Evolutionary conservation across 2,329 filamentous ascomycete species (phyloP), one percentile per base, ranked within the genome.

Genomic region (Neofusicoccum sp.): DNA sequence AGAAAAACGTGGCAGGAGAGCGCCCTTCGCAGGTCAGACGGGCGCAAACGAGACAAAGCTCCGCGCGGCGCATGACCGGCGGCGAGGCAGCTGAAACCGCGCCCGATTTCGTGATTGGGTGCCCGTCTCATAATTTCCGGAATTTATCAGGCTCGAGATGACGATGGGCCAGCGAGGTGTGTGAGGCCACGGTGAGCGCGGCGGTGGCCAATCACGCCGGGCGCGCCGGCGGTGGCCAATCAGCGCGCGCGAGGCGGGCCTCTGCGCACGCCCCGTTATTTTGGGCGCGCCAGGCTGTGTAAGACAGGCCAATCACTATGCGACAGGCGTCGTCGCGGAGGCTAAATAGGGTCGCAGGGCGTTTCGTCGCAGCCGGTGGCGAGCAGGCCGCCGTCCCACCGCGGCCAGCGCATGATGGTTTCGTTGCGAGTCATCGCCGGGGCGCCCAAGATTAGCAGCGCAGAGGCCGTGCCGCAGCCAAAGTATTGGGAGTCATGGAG

Each of bases 331-430:
- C 41, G 41, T 43, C 14, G 33, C 48, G 48, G 48, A 52, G 48
- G 33, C 33, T 52, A 22, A 52, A 50, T 50, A 58, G 54, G 39
- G 39, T 58, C 54, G 54, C 14, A 44, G 54, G 54, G 54, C 54
- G 54, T 58, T 58, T 58, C 54, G 54, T 31, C 22, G 37, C 36
- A 31, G 37, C 37, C 50, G 34, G 41, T 43, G 41, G 41, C 41
- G 41, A 43, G 41, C 41, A 43, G 41, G 41, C 41, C 41, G 12
- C 14, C n/a, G 41, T 43, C 41, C 41, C 41, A 43, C 41, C 41
- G 41, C 41, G 14, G 41, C 54, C 50, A 58, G 54, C 54, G 54
- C 54, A 58, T 58, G 41, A 58, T 45, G 54, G 54, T 44, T 50
- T 50, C 48, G 48, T 12, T 33, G 31, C 54, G 54, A 58, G 54